Base-by-base conservation (phyloP, 2,329 filamentous ascomycete species). In the Aspergillus sp. region DNA sequence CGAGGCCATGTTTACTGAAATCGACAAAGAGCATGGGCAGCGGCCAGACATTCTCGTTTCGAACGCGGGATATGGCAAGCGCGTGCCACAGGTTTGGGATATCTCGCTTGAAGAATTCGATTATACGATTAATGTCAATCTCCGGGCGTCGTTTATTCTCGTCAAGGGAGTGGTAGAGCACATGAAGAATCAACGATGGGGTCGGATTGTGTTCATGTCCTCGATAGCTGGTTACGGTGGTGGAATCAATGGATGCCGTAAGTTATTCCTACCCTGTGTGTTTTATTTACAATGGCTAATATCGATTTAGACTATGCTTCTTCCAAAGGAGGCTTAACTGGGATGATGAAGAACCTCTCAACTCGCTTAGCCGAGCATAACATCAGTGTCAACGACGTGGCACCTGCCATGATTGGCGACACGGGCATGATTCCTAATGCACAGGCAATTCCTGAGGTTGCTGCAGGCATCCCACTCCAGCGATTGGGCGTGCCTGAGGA, bases 341-440 rank as follows among this genome's bases (percentile, higher is more conserved):
- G 78, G 3, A 79, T 85, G 76, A 83, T 83, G 77, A 79, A 75
- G 57, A 85, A 83, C 49, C 68, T 85, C 28, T 74, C 81, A 1
- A 73, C 70, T 1, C 77, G 78, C 37, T 71, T 84, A 19, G 81
- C 79, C 2, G 71, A 74, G 43, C 73, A 72, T 52, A 80, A 81
- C 29, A 81, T 85, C 52, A 82, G 80, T 10, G 79, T 84, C 44
- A 85, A 85, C 46, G 81, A 84, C 49, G 78, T 85, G n/a, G 79
- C 80, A 3, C 82, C 82, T 0, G 82, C 81, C 3, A 84, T 85
- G 79, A 84, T 85, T 50, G 81, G 79, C 4, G 75, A 78, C 19
- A 82, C 78, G 3, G 78, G 78, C 1, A 79, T 84, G 79, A 79
- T 84, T 34, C 77, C 78, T 2, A 72, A 78, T 47, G 75, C 75